Evolutionary conservation across 2,329 filamentous ascomycete genomes (phyloP).

Genomic region (Chaetomium strumarium): DNA sequence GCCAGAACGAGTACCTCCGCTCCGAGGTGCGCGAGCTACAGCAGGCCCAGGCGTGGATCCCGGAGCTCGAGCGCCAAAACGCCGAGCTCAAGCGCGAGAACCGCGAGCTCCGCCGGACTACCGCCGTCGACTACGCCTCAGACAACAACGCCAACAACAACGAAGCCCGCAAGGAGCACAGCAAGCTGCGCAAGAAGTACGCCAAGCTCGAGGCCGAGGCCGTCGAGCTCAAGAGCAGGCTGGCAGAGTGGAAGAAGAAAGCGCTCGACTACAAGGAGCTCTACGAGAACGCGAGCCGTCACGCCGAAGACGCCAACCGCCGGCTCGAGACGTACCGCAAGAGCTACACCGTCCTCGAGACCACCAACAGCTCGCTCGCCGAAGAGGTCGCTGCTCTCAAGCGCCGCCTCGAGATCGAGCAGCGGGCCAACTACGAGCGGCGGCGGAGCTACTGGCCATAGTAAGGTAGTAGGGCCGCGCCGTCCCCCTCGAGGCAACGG

Average conservation of each 20-base stretch:
- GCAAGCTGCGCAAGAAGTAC: slow-evolving; percentile 32
- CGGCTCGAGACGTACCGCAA: slow-evolving; percentile 20
- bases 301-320: slow-evolving; percentile 26
- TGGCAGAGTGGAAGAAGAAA: slow-evolving; percentile 31
- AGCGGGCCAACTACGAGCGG: neutral
- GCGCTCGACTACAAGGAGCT: slow-evolving; percentile 24
- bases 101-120: slow-evolving; percentile 33
- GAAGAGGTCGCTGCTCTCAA: slow-evolving; percentile 28
- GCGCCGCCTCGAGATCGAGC: slow-evolving; percentile 21
- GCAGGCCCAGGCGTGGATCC: slow-evolving; percentile 31
- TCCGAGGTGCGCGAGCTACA: slow-evolving; percentile 31
- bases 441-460: neutral
- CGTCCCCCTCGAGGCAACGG: neutral
- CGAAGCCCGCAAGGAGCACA: slow-evolving; percentile 25
- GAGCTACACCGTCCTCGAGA: slow-evolving; percentile 25
- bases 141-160: slow-evolving; percentile 29
- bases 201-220: slow-evolving; percentile 35
- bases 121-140: slow-evolving; percentile 28
- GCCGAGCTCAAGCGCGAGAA: slow-evolving; percentile 35
- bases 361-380: slow-evolving; percentile 25
- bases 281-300: slow-evolving; percentile 19
- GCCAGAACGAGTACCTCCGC: slow-evolving; percentile 32
- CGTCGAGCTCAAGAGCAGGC: slow-evolving; percentile 28
- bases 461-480: too few relatives aligned
- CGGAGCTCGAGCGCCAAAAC: slow-evolving; percentile 35